Conservation (phyloP, 768 basidiomycete genomes). For the Pleurotus tuoliensis region DNA sequence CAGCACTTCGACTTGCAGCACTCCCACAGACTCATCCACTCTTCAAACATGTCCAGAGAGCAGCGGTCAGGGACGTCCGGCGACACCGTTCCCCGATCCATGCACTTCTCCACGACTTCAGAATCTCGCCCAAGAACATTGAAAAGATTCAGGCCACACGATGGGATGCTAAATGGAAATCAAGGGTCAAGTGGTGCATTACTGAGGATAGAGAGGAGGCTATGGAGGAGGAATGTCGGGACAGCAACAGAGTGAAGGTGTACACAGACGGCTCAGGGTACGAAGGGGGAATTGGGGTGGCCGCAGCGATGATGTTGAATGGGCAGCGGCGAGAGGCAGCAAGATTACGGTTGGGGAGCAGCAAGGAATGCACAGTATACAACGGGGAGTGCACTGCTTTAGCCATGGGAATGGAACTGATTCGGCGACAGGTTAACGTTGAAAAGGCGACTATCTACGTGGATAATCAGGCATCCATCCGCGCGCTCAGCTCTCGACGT, state of each 20-base stretch:
- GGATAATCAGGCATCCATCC: slow-evolving; percentile 14
- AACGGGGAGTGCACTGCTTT: slow-evolving; percentile 27
- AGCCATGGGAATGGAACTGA: slow-evolving; percentile 20
- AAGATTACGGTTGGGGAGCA: slow-evolving; percentile 16
- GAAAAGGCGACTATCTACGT: neutral
- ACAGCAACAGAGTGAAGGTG: slow-evolving; percentile 3
- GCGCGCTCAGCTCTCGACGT: neutral
- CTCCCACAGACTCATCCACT: slow-evolving; percentile 19
- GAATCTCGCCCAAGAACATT: slow-evolving; percentile 6
- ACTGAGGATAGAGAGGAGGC: neutral
- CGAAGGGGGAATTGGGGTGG: slow-evolving; percentile 2
- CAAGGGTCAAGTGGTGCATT: neutral
- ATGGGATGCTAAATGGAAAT: neutral
- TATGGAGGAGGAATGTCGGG: neutral
- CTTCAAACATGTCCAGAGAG: neutral
- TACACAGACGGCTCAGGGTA: slow-evolving; percentile 9
- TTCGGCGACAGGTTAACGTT: slow-evolving; percentile 10
- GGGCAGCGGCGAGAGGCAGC: slow-evolving; percentile 6
- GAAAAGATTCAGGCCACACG: slow-evolving; percentile 7
- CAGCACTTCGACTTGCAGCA: slow-evolving; percentile 15
- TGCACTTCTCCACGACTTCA: slow-evolving; percentile 4
- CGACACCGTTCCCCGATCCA: slow-evolving; percentile 12
- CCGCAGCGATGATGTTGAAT: slow-evolving; percentile 7
- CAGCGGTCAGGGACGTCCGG: slow-evolving; percentile 6
- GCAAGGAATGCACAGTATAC: slow-evolving; percentile 21